Evolutionary conservation across 768 basidiomycete genomes (phyloP).

Genomic region (Hypsizygus marmoreus): DNA sequence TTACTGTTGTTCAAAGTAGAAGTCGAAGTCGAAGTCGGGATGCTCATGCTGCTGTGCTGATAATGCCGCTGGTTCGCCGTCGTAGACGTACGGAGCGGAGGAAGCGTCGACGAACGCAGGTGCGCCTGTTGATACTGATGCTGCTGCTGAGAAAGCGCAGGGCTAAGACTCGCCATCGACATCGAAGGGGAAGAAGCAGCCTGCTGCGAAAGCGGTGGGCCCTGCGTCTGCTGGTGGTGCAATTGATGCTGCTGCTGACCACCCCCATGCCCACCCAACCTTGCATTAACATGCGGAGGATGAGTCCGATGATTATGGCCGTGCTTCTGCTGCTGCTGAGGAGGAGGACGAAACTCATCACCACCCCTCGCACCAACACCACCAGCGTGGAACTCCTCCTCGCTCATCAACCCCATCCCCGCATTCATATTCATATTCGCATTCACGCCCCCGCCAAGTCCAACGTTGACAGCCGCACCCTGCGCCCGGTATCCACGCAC

Average conservation of each 20-base stretch:
- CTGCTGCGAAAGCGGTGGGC: constrained; percentile 13
- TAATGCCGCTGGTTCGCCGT: constrained; percentile 39
- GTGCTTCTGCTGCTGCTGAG: neutral
- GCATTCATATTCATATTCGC: no score
- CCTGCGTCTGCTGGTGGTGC: constrained; percentile 10
- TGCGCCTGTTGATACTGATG: constrained; percentile 36
- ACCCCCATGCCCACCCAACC: constrained; percentile 25
- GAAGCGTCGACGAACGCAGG: constrained; percentile 46
- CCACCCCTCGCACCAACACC: constrained; percentile 4
- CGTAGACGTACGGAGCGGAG: constrained; percentile 39
- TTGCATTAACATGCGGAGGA: constrained; percentile 29
- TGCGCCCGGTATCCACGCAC: constrained; percentile 44
- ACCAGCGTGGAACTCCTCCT: constrained; percentile 40
- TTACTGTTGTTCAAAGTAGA: constrained; percentile 1
- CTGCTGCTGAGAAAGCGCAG: constrained; percentile 7
- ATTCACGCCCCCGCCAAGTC: no score
- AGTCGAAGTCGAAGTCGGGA: constrained; percentile 26
- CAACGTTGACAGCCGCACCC: constrained; percentile 31
- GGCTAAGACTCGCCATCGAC: constrained; percentile 14
- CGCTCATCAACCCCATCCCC: constrained; percentile 24
- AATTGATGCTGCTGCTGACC: constrained; percentile 21
- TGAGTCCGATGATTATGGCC: constrained; percentile 21
- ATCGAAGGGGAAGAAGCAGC: no score
- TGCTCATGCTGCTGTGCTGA: constrained; percentile 52
- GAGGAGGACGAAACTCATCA: neutral